These are phyloP conservation scores for Chrysopogon serrulatus DNA, from an alignment of 176 grass and related monocot species.

Conservation along the genomic window DNA sequence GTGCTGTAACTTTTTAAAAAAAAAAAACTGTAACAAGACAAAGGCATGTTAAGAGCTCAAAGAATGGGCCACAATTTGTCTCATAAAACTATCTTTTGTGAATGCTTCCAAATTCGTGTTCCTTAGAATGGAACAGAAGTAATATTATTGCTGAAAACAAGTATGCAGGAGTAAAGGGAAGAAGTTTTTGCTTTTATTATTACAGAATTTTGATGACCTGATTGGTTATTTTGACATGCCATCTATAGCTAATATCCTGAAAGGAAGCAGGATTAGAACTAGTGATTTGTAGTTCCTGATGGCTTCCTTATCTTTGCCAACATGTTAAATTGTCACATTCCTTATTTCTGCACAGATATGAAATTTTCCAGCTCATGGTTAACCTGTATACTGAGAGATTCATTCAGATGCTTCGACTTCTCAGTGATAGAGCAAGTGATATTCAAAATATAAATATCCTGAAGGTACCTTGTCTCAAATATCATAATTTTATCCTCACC, in stretches of 20 bases:
- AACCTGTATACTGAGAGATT: constrained; percentile 98
- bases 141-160: constrained; percentile 16
- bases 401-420: constrained; percentile 94
- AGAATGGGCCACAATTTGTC: background rate
- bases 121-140: background rate
- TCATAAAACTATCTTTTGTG: constrained; percentile 1
- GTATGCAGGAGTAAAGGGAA: background rate
- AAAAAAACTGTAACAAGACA: background rate
- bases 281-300: background rate
- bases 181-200: constrained; percentile 6
- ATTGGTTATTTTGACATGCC: constrained; percentile 25
- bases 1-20: background rate
- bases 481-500: background rate
- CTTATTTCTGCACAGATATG: constrained; percentile 69
- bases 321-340: constrained; percentile 21
- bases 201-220: background rate
- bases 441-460: constrained; percentile 98
- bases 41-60: background rate
- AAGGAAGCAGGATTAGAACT: background rate
- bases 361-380: constrained; percentile 98
- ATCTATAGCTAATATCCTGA: background rate
- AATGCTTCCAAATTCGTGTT: background rate
- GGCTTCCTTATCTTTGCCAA: constrained; percentile 13
- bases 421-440: constrained; percentile 91
- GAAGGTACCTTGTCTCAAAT: constrained; percentile 54